Evolutionary conservation across 2,329 filamentous ascomycete species (phyloP), one percentile per base, ranked within the genome.

Genomic region (Aureobasidium melanogenum): DNA sequence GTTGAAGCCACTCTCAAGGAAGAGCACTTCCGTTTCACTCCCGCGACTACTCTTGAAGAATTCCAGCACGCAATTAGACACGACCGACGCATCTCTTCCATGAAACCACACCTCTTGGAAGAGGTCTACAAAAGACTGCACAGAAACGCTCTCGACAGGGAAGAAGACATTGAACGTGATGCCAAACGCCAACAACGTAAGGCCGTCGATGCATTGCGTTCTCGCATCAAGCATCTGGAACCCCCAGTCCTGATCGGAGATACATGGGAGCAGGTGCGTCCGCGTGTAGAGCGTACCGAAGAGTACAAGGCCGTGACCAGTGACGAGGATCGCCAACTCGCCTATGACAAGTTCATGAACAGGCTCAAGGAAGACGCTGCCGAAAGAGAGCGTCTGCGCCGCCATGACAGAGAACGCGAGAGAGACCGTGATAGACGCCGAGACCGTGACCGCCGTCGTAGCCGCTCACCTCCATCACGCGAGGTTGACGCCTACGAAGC

Each of bases 401-500:
- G 73, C 60, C 64, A 82, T 52, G 81, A 84, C 51, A 75, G 77
- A 60, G 79, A 80, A 26, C 67, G 68, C 24, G 59, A 61, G 22
- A 26, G 59, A 38, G 59, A 52, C 39, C 74, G 74, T 60, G 70
- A 76, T 63, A 71, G 73, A 59, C 72, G 73, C 61, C 72, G 76
- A 65, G 73, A 74, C 65, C 77, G 78, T 70, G 73, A 73, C 56
- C 74, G 75, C 46, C 69, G 74, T 62, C 69, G 72, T 48, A 72
- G 74, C 57, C 70, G 70, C 28, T 71, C 74, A 44, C 78, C 78
- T 66, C 81, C 89, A 68, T 84, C 84, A 68, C 90, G 91, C 69
- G 94, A 97, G 74, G 84, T 85, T 62, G 92, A 99, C 76, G 85
- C 90, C 22, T 99, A 99, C 74, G 94, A 97, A 75, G 94, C 92